A percentile compares a stretch with the other conserved stretches of the same genome.
Evolutionary conservation across 2,329 filamentous ascomycete species (phyloP).

Genomic region (Coniochaeta prunicola): DNA sequence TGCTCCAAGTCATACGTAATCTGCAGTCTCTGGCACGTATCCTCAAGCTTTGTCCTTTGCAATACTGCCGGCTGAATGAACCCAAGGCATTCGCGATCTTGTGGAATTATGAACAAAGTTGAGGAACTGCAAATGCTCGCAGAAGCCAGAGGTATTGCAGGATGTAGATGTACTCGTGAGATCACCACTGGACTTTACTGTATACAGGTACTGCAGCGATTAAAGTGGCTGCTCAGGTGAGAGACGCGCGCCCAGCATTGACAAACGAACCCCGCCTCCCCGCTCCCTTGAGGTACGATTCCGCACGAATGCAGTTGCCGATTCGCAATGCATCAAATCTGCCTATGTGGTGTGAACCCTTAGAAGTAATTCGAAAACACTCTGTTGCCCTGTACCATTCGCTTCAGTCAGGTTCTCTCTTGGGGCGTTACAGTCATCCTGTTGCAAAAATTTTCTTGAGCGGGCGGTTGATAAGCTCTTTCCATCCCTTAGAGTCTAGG

Average conservation of each 20-base stretch:
- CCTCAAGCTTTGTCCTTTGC: neutral
- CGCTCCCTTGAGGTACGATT: neutral
- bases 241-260: neutral
- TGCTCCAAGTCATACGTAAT: neutral
- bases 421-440: neutral
- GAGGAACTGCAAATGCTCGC: neutral
- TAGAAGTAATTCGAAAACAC: neutral
- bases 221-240: neutral
- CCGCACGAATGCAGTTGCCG: neutral
- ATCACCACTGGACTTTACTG: neutral
- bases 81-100: neutral
- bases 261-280: neutral
- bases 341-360: neutral
- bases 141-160: neutral
- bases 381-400: neutral
- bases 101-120: neutral
- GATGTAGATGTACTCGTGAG: neutral
- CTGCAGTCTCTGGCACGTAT: neutral
- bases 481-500: neutral
- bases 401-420: neutral
- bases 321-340: neutral
- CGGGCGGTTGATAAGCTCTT: neutral
- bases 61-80: neutral
- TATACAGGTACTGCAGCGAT: neutral
- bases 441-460: neutral